Conservation (phyloP, 2,329 filamentous ascomycete species). For the Apiospora rasikravindrae region DNA sequence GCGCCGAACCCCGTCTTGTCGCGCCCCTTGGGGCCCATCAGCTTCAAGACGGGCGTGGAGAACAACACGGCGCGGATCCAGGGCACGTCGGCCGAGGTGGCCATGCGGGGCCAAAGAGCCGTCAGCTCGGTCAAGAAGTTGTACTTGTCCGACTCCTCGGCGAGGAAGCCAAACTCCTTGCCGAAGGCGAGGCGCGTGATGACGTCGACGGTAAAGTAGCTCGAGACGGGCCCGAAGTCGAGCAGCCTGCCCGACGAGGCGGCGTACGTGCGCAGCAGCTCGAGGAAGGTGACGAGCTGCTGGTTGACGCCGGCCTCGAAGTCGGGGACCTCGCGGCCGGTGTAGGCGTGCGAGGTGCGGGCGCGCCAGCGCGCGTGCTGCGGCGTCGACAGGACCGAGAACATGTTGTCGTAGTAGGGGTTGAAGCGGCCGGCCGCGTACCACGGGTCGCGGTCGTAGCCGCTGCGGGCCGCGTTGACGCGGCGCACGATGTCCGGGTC, state of each 20-base stretch:
- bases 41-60: constrained; percentile 34
- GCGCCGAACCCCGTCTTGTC: constrained; percentile 37
- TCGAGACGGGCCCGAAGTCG: constrained; percentile 50
- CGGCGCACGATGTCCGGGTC: constrained; percentile 46
- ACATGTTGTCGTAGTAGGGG: constrained; percentile 58
- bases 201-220: constrained; percentile 58
- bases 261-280: constrained; percentile 44
- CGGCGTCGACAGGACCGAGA: constrained; percentile 50
- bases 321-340: constrained; percentile 31
- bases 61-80: constrained; percentile 45
- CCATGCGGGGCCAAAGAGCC: constrained; percentile 44
- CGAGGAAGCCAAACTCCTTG: constrained; percentile 51
- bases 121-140: constrained; percentile 47
- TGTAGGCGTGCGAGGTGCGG: constrained; percentile 41
- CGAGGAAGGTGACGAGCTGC: constrained; percentile 46
- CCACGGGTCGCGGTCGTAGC: constrained; percentile 47
- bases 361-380: constrained; percentile 47
- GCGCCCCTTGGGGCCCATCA: constrained; percentile 43
- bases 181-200: constrained; percentile 56
- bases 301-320: constrained; percentile 47
- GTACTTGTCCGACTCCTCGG: constrained; percentile 48
- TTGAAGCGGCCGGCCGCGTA: constrained; percentile 58
- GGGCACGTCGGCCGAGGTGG: constrained; percentile 46
- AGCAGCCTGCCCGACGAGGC: constrained; percentile 31
- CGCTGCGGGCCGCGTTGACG: constrained; percentile 44